Percentiles rank a stretch among this genome's conserved stretches.
Conservation (phyloP, 495 filamentous ascomycete species). For the Penicillium pancosmium region DNA sequence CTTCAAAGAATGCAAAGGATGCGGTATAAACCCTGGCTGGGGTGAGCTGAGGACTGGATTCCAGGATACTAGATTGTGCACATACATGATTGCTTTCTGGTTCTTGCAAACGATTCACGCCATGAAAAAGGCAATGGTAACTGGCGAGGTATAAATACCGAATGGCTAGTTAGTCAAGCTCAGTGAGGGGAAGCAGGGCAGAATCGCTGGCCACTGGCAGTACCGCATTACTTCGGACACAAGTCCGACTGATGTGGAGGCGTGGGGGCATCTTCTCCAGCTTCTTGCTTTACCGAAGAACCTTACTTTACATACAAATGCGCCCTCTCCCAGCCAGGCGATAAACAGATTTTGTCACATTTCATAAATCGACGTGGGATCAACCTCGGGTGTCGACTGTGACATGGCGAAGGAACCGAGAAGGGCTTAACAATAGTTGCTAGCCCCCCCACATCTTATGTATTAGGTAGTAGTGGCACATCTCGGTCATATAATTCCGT, state of each 20-base stretch:
- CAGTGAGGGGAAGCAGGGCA: background rate
- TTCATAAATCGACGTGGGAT: background rate
- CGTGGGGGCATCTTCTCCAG: constrained; percentile 11
- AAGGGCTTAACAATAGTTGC: background rate
- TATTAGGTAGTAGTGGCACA: too few relatives aligned
- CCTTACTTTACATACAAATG: background rate
- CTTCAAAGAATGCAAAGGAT: constrained; percentile 92
- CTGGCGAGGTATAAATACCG: background rate
- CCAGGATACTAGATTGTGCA: too few relatives aligned
- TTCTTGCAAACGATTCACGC: background rate
- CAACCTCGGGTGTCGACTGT: background rate
- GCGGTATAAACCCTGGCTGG: constrained; percentile 62
- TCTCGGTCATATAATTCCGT: background rate
- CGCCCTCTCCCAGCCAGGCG: too few relatives aligned
- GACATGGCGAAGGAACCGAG: background rate
- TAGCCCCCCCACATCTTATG: background rate
- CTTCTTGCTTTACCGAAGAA: background rate
- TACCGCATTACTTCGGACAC: constrained; percentile 8
- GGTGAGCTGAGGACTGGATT: constrained; percentile 2
- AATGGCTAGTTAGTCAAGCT: background rate
- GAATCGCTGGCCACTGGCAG: too few relatives aligned
- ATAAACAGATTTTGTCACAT: background rate
- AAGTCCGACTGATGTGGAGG: constrained; percentile 14
- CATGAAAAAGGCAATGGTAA: background rate
- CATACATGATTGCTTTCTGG: constrained; percentile 14